These are phyloP conservation scores for Tympanopsis confertula DNA, from an alignment of 2,329 filamentous ascomycete species.

Conservation along the genomic window DNA sequence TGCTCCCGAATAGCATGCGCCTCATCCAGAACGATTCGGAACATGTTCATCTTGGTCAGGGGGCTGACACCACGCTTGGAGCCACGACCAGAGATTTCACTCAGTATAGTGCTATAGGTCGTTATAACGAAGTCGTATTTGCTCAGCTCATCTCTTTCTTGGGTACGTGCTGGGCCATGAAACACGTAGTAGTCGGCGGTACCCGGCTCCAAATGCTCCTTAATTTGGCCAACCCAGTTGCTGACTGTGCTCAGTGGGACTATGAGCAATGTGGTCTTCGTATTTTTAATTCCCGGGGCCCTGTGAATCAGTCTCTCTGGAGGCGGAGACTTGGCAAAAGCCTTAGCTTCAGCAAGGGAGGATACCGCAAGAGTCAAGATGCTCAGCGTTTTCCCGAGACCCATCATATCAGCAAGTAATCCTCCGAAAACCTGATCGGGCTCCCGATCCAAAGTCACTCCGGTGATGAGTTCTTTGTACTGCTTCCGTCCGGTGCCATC, in stretches of 20 bases:
- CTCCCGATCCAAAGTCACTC: conserved; percentile 43
- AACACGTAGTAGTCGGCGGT: conserved; percentile 69
- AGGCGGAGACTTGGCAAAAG: conserved; percentile 46
- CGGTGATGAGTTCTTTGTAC: conserved; percentile 66
- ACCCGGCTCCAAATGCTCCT: conserved; percentile 59
- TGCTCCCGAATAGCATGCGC: conserved; percentile 89
- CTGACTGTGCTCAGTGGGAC: conserved; percentile 82
- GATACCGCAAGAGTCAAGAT: conserved; percentile 67
- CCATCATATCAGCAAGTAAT: conserved; percentile 78
- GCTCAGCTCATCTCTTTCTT: conserved; percentile 55
- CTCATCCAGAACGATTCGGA: conserved; percentile 86
- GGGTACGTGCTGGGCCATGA: conserved; percentile 68
- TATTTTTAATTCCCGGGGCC: conserved; percentile 34
- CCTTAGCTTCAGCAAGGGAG: conserved; percentile 47
- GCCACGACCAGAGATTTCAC: conserved; percentile 58
- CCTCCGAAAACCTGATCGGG: conserved; percentile 62
- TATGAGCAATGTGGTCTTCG: conserved; percentile 71
- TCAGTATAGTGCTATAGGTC: conserved; percentile 79
- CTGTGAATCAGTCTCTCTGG: conserved; percentile 23
- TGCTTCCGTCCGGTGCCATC: conserved; percentile 36
- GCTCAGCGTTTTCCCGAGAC: conserved; percentile 76
- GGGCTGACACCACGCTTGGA: conserved; percentile 51
- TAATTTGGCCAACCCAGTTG: conserved; percentile 92
- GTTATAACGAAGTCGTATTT: conserved; percentile 79
- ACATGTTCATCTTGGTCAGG: conserved; percentile 75